phyloP scores from a whole-genome alignment of 176 grass and related monocot genomes.

The Oryza meyeriana region DNA sequence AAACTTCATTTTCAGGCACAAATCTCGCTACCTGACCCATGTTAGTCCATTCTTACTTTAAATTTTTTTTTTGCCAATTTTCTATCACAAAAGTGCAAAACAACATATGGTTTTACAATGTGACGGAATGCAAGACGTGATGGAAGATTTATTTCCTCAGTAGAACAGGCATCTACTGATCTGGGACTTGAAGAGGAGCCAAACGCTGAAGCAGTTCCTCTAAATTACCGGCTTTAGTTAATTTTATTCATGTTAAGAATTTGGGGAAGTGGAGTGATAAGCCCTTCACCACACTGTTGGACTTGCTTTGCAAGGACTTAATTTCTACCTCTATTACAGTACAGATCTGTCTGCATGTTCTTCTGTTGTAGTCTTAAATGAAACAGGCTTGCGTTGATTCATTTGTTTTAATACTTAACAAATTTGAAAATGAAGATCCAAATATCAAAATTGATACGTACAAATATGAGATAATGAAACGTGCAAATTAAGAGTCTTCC shows the following conservation, averaged over 20 bases:
- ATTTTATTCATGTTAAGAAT: neutral
- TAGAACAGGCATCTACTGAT: neutral
- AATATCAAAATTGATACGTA: neutral
- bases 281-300: neutral
- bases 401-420: no score
- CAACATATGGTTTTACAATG: neutral
- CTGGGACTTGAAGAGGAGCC: neutral
- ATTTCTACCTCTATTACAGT: neutral
- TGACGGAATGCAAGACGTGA: neutral
- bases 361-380: no score
- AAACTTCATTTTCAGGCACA: no score
- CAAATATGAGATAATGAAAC: neutral
- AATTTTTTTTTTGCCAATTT: no score
- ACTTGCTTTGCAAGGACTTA: neutral
- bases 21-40: no score
- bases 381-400: no score
- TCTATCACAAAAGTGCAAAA: no score
- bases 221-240: neutral
- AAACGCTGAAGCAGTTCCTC: neutral
- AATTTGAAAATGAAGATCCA: neutral
- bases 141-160: slow-evolving; percentile 12
- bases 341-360: no score
- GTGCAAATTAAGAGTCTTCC: neutral
- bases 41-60: no score
- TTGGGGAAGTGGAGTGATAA: no score